These are phyloP conservation scores for Podila epicladia DNA, from an alignment of 192 early-diverging fungal species.

Conservation along the genomic window DNA sequence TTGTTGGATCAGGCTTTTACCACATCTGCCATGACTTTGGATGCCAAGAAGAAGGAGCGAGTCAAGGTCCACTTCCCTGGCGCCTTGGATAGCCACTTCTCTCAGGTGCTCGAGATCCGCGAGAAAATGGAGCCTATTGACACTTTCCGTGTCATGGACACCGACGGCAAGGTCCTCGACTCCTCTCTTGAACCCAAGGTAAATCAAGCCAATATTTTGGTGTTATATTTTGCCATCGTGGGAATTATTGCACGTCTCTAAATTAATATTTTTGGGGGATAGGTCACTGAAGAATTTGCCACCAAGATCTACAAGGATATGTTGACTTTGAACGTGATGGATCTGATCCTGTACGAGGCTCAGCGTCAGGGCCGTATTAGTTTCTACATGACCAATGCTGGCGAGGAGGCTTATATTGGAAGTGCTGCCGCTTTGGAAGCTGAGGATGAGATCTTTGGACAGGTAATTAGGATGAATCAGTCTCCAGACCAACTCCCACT, in stretches of 20 bases:
- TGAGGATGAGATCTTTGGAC: conserved; percentile 95
- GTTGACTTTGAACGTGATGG: conserved; percentile 91
- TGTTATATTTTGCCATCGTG: conserved; percentile 9
- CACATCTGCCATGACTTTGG: conserved; percentile 28
- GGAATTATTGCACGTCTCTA: conserved; percentile 14
- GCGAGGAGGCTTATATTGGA: conserved; percentile 96
- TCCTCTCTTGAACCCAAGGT: conserved; percentile 73
- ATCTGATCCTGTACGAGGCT: conserved; percentile 95
- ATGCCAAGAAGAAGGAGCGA: conserved; percentile 44
- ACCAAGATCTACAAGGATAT: conserved; percentile 91
- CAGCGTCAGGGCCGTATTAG: conserved; percentile 98
- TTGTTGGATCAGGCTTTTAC: conserved; percentile 19
- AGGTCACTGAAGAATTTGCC: conserved; percentile 81
- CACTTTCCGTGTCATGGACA: conserved; percentile 96
- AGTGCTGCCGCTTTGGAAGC: conserved; percentile 86
- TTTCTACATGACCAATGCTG: conserved; percentile 99
- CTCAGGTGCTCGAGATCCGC: conserved; percentile 69
- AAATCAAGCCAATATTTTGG: not conserved
- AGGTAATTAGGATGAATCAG: conserved; percentile 52
- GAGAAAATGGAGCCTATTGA: conserved; percentile 77
- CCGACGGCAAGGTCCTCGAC: conserved; percentile 80
- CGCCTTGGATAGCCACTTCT: conserved; percentile 69
- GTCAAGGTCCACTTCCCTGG: conserved; percentile 76
- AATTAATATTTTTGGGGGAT: not conserved
- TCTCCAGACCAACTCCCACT: not conserved